Conservation (phyloP, 1,139 yeast species). For the Blastobotrys malaysiensis region DNA sequence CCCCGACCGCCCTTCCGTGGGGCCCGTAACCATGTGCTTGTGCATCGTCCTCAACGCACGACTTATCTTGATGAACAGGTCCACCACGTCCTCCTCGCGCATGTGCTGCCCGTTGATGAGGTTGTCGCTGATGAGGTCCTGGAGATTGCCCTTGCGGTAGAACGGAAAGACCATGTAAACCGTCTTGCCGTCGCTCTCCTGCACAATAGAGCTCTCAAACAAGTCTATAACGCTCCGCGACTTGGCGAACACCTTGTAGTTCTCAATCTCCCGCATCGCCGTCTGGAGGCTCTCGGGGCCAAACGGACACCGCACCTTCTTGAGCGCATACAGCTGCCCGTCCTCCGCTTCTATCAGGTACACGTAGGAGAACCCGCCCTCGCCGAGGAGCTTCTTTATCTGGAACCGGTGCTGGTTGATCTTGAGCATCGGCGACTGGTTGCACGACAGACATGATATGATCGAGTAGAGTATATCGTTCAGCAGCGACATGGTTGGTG, state of each 20-base stretch:
- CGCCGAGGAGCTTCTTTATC: constrained; percentile 72
- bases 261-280: constrained; percentile 73
- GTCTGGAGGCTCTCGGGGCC: constrained; percentile 68
- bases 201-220: constrained; percentile 64
- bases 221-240: constrained; percentile 64
- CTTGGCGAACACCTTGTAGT: constrained; percentile 58
- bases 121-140: constrained; percentile 64
- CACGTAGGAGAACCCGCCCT: constrained; percentile 89
- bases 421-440: constrained; percentile 33
- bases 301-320: constrained; percentile 82
- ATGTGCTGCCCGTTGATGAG: constrained; percentile 50
- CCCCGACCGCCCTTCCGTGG: neutral
- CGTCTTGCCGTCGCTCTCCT: constrained; percentile 74
- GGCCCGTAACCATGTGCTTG: constrained; percentile 36
- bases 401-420: constrained; percentile 34
- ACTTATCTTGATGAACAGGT: constrained; percentile 62
- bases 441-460: constrained; percentile 35
- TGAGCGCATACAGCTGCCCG: constrained; percentile 61
- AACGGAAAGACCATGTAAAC: constrained; percentile 77
- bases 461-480: constrained; percentile 29
- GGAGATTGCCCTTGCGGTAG: constrained; percentile 65
- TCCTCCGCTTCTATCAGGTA: constrained; percentile 59
- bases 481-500: constrained; percentile 21
- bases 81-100: constrained; percentile 57
- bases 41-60: constrained; percentile 76